Evolutionary conservation across 306 rosid species (phyloP).

Genomic region (Hippophae gyantsensis): DNA sequence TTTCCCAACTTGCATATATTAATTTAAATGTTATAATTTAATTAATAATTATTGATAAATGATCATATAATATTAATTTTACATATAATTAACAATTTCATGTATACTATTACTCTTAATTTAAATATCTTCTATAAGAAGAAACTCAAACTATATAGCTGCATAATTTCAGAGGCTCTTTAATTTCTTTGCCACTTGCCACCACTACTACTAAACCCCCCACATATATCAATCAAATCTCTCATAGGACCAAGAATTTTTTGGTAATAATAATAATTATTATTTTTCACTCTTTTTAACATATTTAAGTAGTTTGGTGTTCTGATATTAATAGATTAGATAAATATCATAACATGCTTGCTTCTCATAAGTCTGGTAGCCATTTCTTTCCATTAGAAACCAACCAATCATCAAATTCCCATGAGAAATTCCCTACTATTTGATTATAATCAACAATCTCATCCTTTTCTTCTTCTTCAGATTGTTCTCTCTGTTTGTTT

Average conservation of each 20-base stretch:
- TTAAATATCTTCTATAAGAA: no score
- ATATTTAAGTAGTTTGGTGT: background rate
- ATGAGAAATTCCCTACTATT: background rate
- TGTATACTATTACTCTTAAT: no score
- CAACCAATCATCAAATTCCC: slow-evolving; percentile 10
- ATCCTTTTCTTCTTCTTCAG: slow-evolving; percentile 26
- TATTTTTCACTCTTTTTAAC: slow-evolving; percentile 22
- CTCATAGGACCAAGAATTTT: slow-evolving; percentile 1
- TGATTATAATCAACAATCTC: slow-evolving; percentile 25
- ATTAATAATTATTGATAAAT: no score
- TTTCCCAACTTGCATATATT: no score
- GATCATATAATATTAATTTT: no score
- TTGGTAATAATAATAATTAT: slow-evolving; percentile 6
- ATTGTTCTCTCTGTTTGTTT: slow-evolving; percentile 31
- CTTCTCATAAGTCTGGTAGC: slow-evolving; percentile 43
- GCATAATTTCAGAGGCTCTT: background rate
- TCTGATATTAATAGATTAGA: no score
- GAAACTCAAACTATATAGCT: background rate
- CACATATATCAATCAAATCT: background rate
- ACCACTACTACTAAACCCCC: background rate
- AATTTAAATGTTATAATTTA: no score
- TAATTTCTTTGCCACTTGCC: no score
- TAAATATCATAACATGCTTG: slow-evolving; percentile 31
- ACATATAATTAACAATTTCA: no score
- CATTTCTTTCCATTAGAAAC: slow-evolving; percentile 38